Percentiles rank a stretch among this genome's conserved stretches.
Evolutionary conservation across 257 asterid genomes (phyloP).

Genomic region (Nemophila menziesii): DNA sequence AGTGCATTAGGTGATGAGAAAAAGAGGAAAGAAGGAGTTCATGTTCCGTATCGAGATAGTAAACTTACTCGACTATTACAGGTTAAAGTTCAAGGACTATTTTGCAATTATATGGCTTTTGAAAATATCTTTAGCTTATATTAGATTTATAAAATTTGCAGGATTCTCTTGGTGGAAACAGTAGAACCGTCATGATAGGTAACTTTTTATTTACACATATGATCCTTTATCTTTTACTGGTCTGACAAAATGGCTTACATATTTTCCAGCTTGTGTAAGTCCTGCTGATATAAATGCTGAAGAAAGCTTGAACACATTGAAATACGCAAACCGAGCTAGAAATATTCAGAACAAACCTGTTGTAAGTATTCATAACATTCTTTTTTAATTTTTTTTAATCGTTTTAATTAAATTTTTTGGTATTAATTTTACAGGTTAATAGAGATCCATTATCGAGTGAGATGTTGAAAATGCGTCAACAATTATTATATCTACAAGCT

Average conservation of each 20-base stretch:
- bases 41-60: conserved; percentile 96
- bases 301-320: conserved; percentile 93
- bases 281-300: conserved; percentile 99
- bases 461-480: conserved; percentile 98
- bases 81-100: conserved; percentile 39
- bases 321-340: conserved; percentile 97
- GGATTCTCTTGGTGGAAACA: conserved; percentile 99
- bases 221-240: not conserved
- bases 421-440: conserved; percentile 49
- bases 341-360: conserved; percentile 97
- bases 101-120: conserved; percentile 2
- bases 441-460: conserved; percentile 94
- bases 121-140: not conserved
- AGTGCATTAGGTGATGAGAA: conserved; percentile 99
- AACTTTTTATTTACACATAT: conserved; percentile 3
- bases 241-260: not conserved
- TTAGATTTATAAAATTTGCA: conserved; percentile 24
- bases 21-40: conserved; percentile 89
- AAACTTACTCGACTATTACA: conserved; percentile 97
- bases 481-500: conserved; percentile 84
- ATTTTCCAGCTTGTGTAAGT: conserved; percentile 81
- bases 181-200: conserved; percentile 99
- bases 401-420: too few species aligned
- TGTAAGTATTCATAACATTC: conserved; percentile 36
- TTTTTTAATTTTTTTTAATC: too few species aligned